Conservation (phyloP, 108 stramenopile species). For the Cyclotella sp. region DNA sequence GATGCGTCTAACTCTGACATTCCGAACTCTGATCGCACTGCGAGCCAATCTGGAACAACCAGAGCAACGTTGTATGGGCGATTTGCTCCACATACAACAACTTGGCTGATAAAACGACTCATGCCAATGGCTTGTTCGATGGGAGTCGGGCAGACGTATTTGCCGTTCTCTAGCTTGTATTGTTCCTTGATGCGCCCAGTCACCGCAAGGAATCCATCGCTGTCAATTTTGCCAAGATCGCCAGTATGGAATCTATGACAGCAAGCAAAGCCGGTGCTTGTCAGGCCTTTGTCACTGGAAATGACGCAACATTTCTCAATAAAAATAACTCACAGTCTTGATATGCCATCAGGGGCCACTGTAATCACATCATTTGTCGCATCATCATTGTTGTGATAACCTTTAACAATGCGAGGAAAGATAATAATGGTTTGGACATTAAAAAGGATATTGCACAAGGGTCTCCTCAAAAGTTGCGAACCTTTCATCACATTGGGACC, state of each 20-base stretch:
- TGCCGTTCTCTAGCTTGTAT: constrained; percentile 98
- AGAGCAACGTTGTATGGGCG: constrained; percentile 89
- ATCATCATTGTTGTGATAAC: constrained; percentile 90
- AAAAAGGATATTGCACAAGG: too few relatives aligned
- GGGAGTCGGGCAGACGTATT: constrained; percentile 92
- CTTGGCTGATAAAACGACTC: constrained; percentile 88
- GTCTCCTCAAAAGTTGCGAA: not conserved
- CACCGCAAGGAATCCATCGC: constrained; percentile 68
- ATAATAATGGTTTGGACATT: not conserved
- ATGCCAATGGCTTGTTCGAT: constrained; percentile 92
- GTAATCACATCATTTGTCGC: constrained; percentile 91
- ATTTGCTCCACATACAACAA: constrained; percentile 90
- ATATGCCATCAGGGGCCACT: constrained; percentile 71
- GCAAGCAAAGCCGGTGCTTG: not conserved
- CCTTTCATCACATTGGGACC: constrained; percentile 91
- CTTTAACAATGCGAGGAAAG: constrained; percentile 10
- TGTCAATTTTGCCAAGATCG: constrained; percentile 75
- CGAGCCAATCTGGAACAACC: constrained; percentile 90
- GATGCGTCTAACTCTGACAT: constrained; percentile 47
- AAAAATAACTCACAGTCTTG: constrained; percentile 65
- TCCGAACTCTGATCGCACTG: constrained; percentile 66
- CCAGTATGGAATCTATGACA: constrained; percentile 83
- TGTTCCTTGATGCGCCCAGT: constrained; percentile 91
- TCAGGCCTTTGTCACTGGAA: not conserved
- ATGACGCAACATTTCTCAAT: not conserved